Evolutionary conservation across 495 filamentous ascomycete genomes (phyloP).

Genomic region (Annulohypoxylon stygium): DNA sequence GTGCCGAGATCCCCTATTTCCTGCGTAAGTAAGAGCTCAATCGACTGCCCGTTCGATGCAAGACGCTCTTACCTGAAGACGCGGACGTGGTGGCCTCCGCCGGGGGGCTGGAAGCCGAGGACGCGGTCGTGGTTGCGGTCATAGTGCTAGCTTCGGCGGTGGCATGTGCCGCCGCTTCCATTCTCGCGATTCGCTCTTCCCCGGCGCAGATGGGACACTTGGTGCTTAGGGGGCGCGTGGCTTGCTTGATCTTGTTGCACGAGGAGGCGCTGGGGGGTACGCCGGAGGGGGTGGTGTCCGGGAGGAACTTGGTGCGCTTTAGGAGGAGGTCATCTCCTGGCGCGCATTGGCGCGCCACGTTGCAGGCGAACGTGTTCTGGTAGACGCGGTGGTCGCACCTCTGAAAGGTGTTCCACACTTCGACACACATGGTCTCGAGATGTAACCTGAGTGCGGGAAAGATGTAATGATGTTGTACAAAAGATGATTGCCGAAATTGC

Average conservation of each 20-base stretch:
- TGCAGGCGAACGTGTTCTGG: slow-evolving; percentile 47
- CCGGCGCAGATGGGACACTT: slow-evolving; percentile 30
- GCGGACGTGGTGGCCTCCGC: background rate
- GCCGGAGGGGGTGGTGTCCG: slow-evolving; percentile 23
- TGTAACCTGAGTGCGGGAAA: slow-evolving; percentile 12
- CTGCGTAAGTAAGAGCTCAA: slow-evolving; percentile 19
- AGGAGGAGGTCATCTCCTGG: slow-evolving; percentile 32
- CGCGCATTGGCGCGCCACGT: slow-evolving; percentile 7
- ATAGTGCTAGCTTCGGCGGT: background rate
- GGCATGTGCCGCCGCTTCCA: background rate
- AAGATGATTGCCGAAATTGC: slow-evolving; percentile 7
- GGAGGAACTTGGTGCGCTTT: slow-evolving; percentile 37
- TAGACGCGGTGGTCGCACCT: slow-evolving; percentile 45
- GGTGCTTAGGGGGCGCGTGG: slow-evolving; percentile 31
- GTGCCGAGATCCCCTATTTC: slow-evolving; percentile 11
- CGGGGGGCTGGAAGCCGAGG: background rate
- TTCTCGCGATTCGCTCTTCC: background rate
- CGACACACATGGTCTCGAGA: slow-evolving; percentile 44
- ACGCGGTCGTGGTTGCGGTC: background rate
- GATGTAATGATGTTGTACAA: slow-evolving; percentile 10
- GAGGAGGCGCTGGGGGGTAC: slow-evolving; percentile 25
- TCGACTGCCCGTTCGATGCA: background rate
- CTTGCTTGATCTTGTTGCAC: slow-evolving; percentile 33
- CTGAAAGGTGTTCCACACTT: slow-evolving; percentile 37
- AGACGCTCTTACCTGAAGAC: slow-evolving; percentile 27